A percentile compares a stretch with the other conserved stretches of the same genome.
These are phyloP conservation scores for Leccinellum albellum DNA, from an alignment of 768 basidiomycete species.

Conservation along the genomic window DNA sequence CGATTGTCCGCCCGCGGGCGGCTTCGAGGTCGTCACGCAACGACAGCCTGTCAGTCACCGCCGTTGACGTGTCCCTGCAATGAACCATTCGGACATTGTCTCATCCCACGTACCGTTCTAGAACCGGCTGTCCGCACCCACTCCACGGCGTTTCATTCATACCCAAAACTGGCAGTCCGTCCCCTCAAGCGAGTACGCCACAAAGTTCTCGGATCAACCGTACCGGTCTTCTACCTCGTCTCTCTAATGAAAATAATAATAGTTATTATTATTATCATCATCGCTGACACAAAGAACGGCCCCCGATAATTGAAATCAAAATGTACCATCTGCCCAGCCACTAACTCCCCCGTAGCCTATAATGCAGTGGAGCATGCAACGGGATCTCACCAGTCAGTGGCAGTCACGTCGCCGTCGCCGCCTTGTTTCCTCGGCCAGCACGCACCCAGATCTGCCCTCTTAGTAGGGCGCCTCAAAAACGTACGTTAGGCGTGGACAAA, in stretches of 20 bases:
- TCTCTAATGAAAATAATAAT: neutral
- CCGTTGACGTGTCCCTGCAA: neutral
- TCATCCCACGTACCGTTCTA: neutral
- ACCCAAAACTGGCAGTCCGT: slow-evolving; percentile 6
- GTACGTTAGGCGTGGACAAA: slow-evolving; percentile 6
- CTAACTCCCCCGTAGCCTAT: neutral
- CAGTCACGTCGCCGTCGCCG: neutral
- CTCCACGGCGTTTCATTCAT: slow-evolving; percentile 10
- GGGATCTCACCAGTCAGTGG: slow-evolving; percentile 6
- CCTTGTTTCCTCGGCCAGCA: slow-evolving; percentile 6
- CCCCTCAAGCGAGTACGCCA: neutral
- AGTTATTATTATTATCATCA: neutral
- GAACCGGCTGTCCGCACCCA: neutral
- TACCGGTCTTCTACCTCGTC: neutral
- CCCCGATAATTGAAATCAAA: neutral
- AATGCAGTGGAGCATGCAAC: neutral
- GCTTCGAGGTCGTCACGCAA: slow-evolving; percentile 23
- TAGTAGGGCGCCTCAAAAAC: neutral
- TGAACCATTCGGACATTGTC: neutral
- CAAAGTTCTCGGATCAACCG: neutral
- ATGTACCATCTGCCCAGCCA: neutral
- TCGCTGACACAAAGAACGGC: neutral
- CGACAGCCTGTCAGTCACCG: slow-evolving; percentile 1
- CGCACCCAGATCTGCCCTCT: neutral
- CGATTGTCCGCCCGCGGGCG: slow-evolving; percentile 7